phyloP scores from a whole-genome alignment of 441 rosid species.

The Raphanus hybrid region DNA sequence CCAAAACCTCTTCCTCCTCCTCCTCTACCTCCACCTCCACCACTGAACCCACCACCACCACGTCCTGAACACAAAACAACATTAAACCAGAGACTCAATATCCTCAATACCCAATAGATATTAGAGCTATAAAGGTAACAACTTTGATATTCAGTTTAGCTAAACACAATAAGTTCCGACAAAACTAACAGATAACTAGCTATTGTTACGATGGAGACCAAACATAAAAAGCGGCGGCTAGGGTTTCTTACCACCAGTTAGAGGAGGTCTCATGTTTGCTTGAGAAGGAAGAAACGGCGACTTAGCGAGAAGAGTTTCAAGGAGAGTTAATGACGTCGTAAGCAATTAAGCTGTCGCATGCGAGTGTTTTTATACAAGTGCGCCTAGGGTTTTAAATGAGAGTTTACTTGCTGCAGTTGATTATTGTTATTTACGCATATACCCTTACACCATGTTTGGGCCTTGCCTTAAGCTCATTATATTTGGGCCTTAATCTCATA shows the following conservation, averaged over 20 bases:
- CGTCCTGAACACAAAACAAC: conserved; percentile 37
- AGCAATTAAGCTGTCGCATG: conserved; percentile 12
- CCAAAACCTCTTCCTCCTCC: conserved; percentile 34
- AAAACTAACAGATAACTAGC: not conserved
- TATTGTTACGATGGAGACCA: not conserved
- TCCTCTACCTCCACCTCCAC: conserved; percentile 49
- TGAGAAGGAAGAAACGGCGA: not conserved
- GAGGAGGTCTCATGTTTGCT: conserved; percentile 44
- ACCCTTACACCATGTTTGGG: not conserved
- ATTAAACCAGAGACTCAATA: not conserved
- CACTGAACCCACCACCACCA: conserved; percentile 35
- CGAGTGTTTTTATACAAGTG: conserved; percentile 28
- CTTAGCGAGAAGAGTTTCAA: not conserved
- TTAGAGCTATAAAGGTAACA: conserved; percentile 4
- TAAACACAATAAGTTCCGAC: not conserved
- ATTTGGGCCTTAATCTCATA: not conserved
- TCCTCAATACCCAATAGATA: not conserved
- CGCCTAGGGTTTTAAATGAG: conserved; percentile 33
- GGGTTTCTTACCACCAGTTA: conserved; percentile 42
- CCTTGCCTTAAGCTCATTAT: not conserved
- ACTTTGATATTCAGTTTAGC: conserved; percentile 5
- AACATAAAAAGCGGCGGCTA: conserved; percentile 18
- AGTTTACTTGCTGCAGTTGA: conserved; percentile 5
- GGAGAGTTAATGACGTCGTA: not conserved
- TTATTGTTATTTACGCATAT: conserved; percentile 17